Evolutionary conservation across 345 rosid species (phyloP), one percentile per base, ranked within the genome.

Genomic region (Physaria fendleri): DNA sequence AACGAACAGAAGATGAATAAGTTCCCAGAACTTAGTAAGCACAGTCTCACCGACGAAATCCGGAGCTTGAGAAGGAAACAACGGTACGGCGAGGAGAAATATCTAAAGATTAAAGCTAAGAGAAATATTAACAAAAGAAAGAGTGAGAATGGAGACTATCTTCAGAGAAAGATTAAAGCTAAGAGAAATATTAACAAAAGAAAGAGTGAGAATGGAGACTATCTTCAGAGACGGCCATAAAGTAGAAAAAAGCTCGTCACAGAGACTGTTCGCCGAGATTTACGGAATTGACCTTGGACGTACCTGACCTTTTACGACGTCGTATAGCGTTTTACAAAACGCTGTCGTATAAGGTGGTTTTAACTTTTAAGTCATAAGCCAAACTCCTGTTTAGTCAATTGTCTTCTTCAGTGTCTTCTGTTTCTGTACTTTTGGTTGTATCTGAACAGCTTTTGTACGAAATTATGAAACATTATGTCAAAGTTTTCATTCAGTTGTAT

Each of bases 31-130:
- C 74, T 79, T 74, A 54, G 77, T 76, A 29, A 84, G 21, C 1
- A 80, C 3, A 2, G 79, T 75, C 50, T 75, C 80, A 15, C 63
- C 74, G 49, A 91, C 33, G 71, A 88, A 81, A 28, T 74, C 82
- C 17, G 97, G 95, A 72, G 93, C 82, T 51, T 77, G 84, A 0
- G 96, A 82, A 60, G 95, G 96, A 64, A 91, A 88, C 22, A 81
- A 23, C 0, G 90, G 93, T 53, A 88, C 73, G 8, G 85, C 84
- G 43, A 88, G 12, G 61, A 92, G 82, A 74, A 84, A 77, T 61
- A 45, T 8, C 51, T 29, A 14, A 29, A 16, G 61, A 37, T 30
- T 5, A 12, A 10, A 13, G 40, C 40, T 13, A 4, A 13, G 40
- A 35, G 17, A 13, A 8, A 28, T n/a, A n/a, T n/a, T n/a, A n/a